Conservation (phyloP, 202 grass and related monocot genomes). For the Zizania palustris region DNA sequence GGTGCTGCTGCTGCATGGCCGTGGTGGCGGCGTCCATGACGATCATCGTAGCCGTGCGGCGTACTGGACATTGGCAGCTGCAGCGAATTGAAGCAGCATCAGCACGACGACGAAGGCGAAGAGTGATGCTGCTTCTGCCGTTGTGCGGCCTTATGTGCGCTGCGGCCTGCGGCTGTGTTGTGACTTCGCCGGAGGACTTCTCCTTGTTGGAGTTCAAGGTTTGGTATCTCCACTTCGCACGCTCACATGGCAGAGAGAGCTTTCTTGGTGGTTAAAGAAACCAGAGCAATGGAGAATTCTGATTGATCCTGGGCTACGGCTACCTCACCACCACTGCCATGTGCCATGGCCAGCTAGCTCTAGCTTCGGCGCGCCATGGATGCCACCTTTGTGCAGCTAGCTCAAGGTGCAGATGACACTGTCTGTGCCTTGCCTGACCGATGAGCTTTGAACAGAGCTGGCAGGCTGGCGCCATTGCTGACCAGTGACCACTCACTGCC, state of each 20-base stretch:
- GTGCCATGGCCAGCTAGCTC: constrained; percentile 19
- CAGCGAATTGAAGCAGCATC: constrained; percentile 11
- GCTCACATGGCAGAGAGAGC: constrained; percentile 33
- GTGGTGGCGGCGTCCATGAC: no score
- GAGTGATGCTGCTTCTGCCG: background rate
- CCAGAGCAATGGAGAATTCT: constrained; percentile 41
- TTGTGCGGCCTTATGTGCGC: constrained; percentile 13
- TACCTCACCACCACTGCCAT: constrained; percentile 25
- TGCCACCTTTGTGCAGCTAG: background rate
- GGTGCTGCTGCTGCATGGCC: no score
- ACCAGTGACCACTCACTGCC: background rate
- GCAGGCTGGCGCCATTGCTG: constrained; percentile 20
- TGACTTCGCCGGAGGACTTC: constrained; percentile 20
- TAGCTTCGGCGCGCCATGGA: constrained; percentile 2
- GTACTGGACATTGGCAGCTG: constrained; percentile 13
- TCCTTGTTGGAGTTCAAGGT: constrained; percentile 26
- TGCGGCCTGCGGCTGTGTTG: background rate
- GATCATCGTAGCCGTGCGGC: background rate
- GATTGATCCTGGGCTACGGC: constrained; percentile 37
- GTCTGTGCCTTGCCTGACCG: background rate
- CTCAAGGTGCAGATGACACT: background rate
- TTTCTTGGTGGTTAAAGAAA: constrained; percentile 32
- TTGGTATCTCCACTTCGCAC: constrained; percentile 46
- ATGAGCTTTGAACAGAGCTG: constrained; percentile 24
- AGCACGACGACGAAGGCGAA: no score